Base-by-base conservation (phyloP, 2,329 filamentous ascomycete species). In the Malbranchea cinnamomea region DNA sequence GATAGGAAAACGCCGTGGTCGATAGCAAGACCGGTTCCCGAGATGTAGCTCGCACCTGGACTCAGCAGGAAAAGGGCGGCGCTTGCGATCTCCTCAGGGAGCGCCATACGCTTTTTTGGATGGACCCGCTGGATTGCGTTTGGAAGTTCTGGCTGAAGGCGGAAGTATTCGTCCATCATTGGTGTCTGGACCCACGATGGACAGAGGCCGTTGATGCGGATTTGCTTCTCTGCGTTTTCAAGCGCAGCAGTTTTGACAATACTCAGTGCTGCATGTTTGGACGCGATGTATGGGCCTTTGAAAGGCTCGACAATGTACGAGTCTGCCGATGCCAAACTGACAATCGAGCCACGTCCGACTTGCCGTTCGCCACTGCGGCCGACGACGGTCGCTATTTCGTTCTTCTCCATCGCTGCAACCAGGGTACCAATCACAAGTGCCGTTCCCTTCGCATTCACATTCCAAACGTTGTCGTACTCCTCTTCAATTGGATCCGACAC, bases 241-340 rank as follows among this genome's bases (percentile, higher is more conserved):
- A 51, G 33, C 7, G 47, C 49, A 8, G 52, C 52, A 21, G 45
- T 41, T 30, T 59, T 59, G 2, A 57, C 60, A 24, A 64, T 44
- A 1, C 58, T 59, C 4, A 63, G 44, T 4, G 63, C 44, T 2
- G 50, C 60, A 37, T 57, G 60, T 37, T 64, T 65, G 5, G 52
- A 50, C 5, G 50, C 44, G 6, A 48, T 54, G 37, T 62, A 61
- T 1, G 44, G 51, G 7, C 44, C 41, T 1, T 40, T 56, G 11
- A 47, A 52, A 0, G 6, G 57, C 48, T 8, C 50, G 43, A 41
- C 52, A 48, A 16, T 49, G 41, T n/a, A 50, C 40, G 11, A 50
- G 37, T 11, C 47, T 41, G 31, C 44, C 38, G 37, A 60, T 21
- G 11, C 56, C 45, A 44, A 49, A 32, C 59, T 61, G 16, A 62